These are phyloP conservation scores for Tetrapisispora fleetii DNA, from an alignment of 805 yeast genomes.

Conservation along the genomic window DNA sequence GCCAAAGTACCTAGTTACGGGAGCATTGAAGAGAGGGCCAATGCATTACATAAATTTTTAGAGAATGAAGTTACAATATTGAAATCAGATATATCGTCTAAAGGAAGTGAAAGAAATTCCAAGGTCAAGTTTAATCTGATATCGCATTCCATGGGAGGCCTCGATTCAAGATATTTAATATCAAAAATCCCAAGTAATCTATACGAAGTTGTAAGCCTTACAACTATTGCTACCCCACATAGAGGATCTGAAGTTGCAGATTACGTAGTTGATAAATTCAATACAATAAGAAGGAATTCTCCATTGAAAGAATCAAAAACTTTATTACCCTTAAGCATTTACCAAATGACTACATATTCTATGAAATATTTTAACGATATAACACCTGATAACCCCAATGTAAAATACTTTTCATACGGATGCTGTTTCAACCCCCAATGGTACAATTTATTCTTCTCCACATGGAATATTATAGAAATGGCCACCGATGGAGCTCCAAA, in stretches of 20 bases:
- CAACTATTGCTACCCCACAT: constrained; percentile 86
- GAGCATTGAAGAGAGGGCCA: constrained; percentile 59
- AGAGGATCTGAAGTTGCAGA: constrained; percentile 80
- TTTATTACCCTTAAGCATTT: constrained; percentile 37
- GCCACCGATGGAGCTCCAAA: constrained; percentile 43
- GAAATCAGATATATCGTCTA: constrained; percentile 6
- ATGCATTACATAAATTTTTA: constrained; percentile 43
- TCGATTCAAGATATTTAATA: constrained; percentile 72
- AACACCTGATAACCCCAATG: constrained; percentile 47
- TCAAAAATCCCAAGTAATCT: constrained; percentile 37
- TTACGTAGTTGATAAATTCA: constrained; percentile 35
- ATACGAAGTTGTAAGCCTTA: constrained; percentile 59
- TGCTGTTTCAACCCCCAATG: constrained; percentile 57
- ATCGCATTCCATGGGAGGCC: constrained; percentile 93
- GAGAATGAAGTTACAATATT: constrained; percentile 16
- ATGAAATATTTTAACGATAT: constrained; percentile 44
- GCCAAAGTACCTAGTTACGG: constrained; percentile 82
- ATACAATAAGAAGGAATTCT: constrained; percentile 19
- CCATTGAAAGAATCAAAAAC: constrained; percentile 8
- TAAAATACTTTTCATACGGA: constrained; percentile 75
- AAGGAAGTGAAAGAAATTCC: constrained; percentile 2
- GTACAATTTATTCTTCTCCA: constrained; percentile 47
- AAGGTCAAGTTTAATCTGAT: constrained; percentile 54
- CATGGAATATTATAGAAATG: constrained; percentile 53
- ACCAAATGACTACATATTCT: constrained; percentile 52